Evolutionary conservation across 2,329 filamentous ascomycete genomes (phyloP).

Genomic region (Fusarium chaquense): DNA sequence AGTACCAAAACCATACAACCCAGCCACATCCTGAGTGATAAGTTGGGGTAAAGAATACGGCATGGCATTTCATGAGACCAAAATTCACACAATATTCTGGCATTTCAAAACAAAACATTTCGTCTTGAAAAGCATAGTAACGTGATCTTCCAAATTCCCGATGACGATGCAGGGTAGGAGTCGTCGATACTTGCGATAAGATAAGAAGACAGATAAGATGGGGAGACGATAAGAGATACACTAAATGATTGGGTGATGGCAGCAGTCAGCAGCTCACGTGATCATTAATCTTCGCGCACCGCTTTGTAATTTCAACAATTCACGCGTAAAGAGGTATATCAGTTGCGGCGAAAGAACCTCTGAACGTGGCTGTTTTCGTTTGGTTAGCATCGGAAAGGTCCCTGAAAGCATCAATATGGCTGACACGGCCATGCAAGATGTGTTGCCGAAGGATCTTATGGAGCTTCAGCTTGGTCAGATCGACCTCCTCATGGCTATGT

Average conservation of each 20-base stretch:
- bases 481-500: slow-evolving; percentile 67
- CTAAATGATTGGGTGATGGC: background rate
- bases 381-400: fast-evolving
- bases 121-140: background rate
- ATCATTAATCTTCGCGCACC: slow-evolving; percentile 5
- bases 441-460: slow-evolving; percentile 58
- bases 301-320: slow-evolving; percentile 6
- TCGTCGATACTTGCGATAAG: background rate
- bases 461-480: slow-evolving; percentile 62
- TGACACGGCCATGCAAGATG: background rate
- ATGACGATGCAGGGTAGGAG: background rate
- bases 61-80: background rate
- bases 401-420: background rate
- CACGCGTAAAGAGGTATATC: slow-evolving; percentile 7
- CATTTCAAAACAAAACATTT: background rate
- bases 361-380: fast-evolving
- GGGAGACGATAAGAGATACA: background rate
- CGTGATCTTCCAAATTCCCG: background rate
- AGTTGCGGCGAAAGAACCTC: too few relatives aligned
- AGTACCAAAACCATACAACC: too few relatives aligned
- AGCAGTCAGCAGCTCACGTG: background rate
- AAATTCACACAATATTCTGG: background rate
- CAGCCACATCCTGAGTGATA: too few relatives aligned
- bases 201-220: background rate
- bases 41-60: background rate